Percentiles rank a stretch among this genome's conserved stretches.
phyloP scores from a whole-genome alignment of 2,329 filamentous ascomycete species.

The Coniochaeta pulveracea region DNA sequence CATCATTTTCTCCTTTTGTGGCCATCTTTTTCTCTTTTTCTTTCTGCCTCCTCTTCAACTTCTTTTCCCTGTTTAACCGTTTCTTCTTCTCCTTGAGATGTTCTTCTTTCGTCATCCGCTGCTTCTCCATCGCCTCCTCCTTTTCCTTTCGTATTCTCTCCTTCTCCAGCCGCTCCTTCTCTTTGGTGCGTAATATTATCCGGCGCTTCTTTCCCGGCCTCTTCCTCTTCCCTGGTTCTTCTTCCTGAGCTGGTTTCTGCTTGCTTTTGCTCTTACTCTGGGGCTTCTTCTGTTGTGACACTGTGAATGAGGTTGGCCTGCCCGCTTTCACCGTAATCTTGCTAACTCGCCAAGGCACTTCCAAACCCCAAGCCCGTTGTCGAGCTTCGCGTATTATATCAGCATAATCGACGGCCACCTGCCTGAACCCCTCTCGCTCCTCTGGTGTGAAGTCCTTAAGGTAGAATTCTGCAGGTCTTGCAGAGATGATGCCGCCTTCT shows the following conservation, averaged over 20 bases:
- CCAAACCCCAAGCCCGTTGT: slow-evolving; percentile 41
- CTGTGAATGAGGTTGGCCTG: background rate
- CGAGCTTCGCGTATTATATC: slow-evolving; percentile 33
- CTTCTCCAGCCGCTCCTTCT: slow-evolving; percentile 23
- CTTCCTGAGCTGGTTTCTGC: slow-evolving; percentile 5
- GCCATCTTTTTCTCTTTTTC: slow-evolving; percentile 39
- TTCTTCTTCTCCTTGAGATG: slow-evolving; percentile 50
- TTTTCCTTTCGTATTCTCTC: slow-evolving; percentile 23
- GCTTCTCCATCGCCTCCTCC: slow-evolving; percentile 25
- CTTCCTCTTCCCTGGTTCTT: slow-evolving; percentile 23
- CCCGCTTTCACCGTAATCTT: slow-evolving; percentile 23
- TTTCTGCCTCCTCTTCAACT: slow-evolving; percentile 46
- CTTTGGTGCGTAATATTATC: slow-evolving; percentile 35
- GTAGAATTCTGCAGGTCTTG: slow-evolving; percentile 37
- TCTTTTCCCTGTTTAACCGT: slow-evolving; percentile 47
- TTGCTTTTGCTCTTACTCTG: slow-evolving; percentile 3
- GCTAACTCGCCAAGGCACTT: slow-evolving; percentile 48
- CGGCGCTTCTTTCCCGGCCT: slow-evolving; percentile 48
- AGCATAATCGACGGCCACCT: slow-evolving; percentile 39
- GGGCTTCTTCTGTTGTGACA: too few species aligned
- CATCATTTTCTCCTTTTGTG: slow-evolving; percentile 4
- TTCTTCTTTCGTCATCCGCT: slow-evolving; percentile 38
- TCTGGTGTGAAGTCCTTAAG: slow-evolving; percentile 27
- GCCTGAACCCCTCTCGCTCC: slow-evolving; percentile 26
- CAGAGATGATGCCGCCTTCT: slow-evolving; percentile 25